Base-by-base conservation (phyloP, 306 rosid species). In the Pterocarpus santalinus region DNA sequence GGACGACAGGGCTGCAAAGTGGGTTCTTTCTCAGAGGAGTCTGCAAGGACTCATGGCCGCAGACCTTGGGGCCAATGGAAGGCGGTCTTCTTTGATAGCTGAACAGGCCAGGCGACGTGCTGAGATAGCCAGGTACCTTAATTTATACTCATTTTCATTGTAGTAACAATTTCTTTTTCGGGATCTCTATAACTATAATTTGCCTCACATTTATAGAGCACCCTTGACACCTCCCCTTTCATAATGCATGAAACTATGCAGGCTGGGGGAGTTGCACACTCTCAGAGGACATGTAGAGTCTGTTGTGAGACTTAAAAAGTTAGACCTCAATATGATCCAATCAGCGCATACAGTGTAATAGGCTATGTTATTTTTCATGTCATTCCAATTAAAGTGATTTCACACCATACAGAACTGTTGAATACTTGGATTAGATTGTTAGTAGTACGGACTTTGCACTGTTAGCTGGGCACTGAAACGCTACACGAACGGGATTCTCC, bases 261-360 rank as follows among this genome's bases (percentile, higher is more conserved):
- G 97, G 87, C 83, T 93, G 58, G 90, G 97, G 65, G 96, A 93
- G 83, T 53, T 89, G 4, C 90, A 93, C 86, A 88, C 89, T 15
- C 84, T 93, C 47, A 91, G 88, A 84, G 97, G 97, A 73, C 96
- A 93, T 77, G 79, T 93, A 72, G 94, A 93, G 52, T 93, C 94
- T 46, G 91, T 91, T 22, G 46, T 84, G 57, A 91, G 96, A 85
- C 95, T 93, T 15, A 93, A 93, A 56, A 93, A 88, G 3, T 81
- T 93, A 74, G 92, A 91, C 82, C 69, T 52, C 38, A 76, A 30
- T 30, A 33, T 64, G 28, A 81, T 93, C 70, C 83, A 80, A 82
- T 63, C 94, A 60, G 89, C 96, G 46, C 89, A 93, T 75, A 93
- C 96, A 57, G 91, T 93, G 61, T 93, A 79, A 91, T 53, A 16